Base-by-base conservation (phyloP, 257 asterid species). In the Rhazya stricta region DNA sequence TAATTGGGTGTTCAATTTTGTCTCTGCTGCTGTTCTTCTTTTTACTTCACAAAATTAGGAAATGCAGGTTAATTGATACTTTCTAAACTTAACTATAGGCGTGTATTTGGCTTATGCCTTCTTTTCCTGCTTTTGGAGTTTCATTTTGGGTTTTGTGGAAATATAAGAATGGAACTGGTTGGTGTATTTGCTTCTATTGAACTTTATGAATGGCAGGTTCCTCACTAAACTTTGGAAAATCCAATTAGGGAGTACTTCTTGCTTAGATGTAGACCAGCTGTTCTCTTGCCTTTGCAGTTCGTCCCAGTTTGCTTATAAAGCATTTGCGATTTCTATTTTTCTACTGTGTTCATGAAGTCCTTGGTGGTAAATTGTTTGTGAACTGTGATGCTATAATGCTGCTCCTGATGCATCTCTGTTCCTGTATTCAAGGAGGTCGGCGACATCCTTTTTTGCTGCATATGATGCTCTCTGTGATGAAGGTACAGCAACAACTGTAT, bases 401-500 rank as follows among this genome's bases (percentile, higher is more conserved):
- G 68, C 19, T 73, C 45, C 68, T 80, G 19, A 51, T 69, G n/a
- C 32, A 48, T 32, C 2, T 34, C 39, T 71, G 30, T 39, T n/a
- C 50, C 21, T 25, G n/a, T 74, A 4, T 63, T 74, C 71, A 88
- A 93, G 99, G 88, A 94, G 92, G 81, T 94, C 99, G 0, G 99
- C 83, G 82, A 84, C 89, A 71, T 90, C 99, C 79, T 92, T 94
- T 84, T 94, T 94, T 83, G 96, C 96, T 85, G 94, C 89, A 48
- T 94, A 65, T 82, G 99, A 94, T 80, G 96, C 97, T 30, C 97
- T 94, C 39, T 85, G 99, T 73, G 99, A 94, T 83, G 99, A 94
- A 85, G 99, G 99, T 83, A 94, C 96, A 34, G 97, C 99, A 71
- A 87, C 97, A 70, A 13, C 96, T 63, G 97, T 94, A 58, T 92